Base-by-base conservation (phyloP, 148 eudicot genomes). In the Vaccinium myrtillus region DNA sequence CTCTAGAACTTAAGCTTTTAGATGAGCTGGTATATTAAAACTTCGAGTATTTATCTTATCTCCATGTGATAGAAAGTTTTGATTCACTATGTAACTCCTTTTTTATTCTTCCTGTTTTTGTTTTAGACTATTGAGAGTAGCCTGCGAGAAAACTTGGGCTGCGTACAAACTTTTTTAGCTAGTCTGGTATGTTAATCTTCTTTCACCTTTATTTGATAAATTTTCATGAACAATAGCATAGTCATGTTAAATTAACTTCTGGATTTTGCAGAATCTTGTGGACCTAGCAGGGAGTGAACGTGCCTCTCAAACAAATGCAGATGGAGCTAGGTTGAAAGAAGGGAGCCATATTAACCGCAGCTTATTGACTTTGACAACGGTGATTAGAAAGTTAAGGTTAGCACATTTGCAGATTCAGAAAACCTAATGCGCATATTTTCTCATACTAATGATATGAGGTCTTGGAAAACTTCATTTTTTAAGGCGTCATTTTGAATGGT, bases 281-380 rank as follows among this genome's bases (percentile, higher is more conserved):
- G 99, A 97, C 91, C 96, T 97, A 76, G 99, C 99, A 78, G 99
- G 99, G 73, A 97, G 99, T 85, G 99, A 97, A 78, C 98, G 98
- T 79, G 98, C 93, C 79, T 90, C 96, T 83, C 98, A 91, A 92
- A 93, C 98, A 18, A 95, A 94, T 75, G 89, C 94, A 82, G 94
- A 91, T 87, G 99, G 98, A 83, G 78, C 90, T 81, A 91, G 96
- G 81, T 87, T 95, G 85, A 97, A 94, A 88, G 99, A 97, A 91
- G 99, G 99, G 55, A 92, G 98, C 87, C 99, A 97, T 84, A 97
- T 97, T 77, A 97, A 97, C 69, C 93, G 96, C 84, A 97, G 99
- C 86, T 88, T 97, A 89, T 81, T 97, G 88, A 97, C 99, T 54
- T 88, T 97, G 85, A 93, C 98, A 21, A 97, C 94, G 48, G 99